Evolutionary conservation across 225 moss, liverwort and hornwort species (phyloP), one percentile per base, ranked within the genome.

Genomic region (Pleurozium schreberi): DNA sequence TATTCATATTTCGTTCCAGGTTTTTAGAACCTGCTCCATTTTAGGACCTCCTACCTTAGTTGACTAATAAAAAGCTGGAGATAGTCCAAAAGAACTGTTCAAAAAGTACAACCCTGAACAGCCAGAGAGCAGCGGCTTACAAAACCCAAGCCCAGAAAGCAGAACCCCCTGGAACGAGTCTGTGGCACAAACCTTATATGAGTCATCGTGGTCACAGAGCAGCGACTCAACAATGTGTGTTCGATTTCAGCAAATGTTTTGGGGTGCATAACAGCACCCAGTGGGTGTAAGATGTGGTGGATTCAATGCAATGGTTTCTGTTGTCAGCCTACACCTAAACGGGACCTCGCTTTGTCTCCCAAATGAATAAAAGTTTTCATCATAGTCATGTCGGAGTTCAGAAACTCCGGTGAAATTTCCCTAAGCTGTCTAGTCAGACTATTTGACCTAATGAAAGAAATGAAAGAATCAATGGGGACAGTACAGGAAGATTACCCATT

Each of bases 401-500:
- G 45, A 87, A 88, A 92, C 88, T 85, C 90, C 55, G 27, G 31
- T 69, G 64, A n/a, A 43, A 82, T 80, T 17, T 87, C 42, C 67
- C 81, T 81, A 89, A 30, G 78, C 78, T 75, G 79, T 77, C 89
- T 85, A 77, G 38, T 84, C 76, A 88, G 66, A 77, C 47, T 66
- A 18, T 67, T 69, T 76, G 85, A 85, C 61, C 75, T 87, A 85
- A 66, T 85, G 81, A 82, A 60, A 59, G n/a, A 63, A 82, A 75
- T 28, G 18, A 23, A 47, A 67, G 60, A 82, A 59, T 49, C 31
- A 10, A 58, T 13, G 52, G 66, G 88, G 59, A 75, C 75, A 34
- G 62, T 75, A 65, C 66, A 45, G 52, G 88, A 93, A 94, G 93
- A 88, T 68, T 91, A 91, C 91, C 94, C 91, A 92, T 93, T 93